Evolutionary conservation across 108 stramenopile species (phyloP).

Genomic region (Stephanodiscus minutulus): DNA sequence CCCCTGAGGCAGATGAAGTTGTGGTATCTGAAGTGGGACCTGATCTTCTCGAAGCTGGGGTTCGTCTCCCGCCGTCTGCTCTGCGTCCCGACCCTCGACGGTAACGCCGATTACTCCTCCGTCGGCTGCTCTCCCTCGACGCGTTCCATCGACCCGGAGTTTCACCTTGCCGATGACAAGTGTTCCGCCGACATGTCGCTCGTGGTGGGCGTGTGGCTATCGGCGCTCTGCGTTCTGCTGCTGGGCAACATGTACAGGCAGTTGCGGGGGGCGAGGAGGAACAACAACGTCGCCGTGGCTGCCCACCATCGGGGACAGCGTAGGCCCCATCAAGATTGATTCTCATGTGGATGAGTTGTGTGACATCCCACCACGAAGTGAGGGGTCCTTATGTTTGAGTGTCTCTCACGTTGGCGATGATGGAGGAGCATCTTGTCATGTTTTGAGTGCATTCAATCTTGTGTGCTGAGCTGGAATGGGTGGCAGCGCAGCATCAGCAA

Average conservation of each 20-base stretch:
- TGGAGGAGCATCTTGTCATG: too few relatives aligned
- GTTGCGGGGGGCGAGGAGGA: slow-evolving; percentile 54
- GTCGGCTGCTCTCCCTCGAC: slow-evolving; percentile 68
- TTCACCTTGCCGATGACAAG: slow-evolving; percentile 58
- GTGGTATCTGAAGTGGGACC: slow-evolving; percentile 55
- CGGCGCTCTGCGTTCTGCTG: slow-evolving; percentile 42
- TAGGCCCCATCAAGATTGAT: slow-evolving; percentile 31
- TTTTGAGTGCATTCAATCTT: too few relatives aligned
- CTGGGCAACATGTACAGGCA: slow-evolving; percentile 52
- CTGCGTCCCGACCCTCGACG: slow-evolving; percentile 29
- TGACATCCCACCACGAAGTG: too few relatives aligned
- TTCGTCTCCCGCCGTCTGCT: slow-evolving; percentile 23
- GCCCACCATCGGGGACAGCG: slow-evolving; percentile 44
- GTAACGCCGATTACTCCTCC: slow-evolving; percentile 23
- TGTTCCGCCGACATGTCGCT: slow-evolving; percentile 71
- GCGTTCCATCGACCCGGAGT: slow-evolving; percentile 65
- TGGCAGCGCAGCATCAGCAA: too few relatives aligned
- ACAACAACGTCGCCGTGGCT: slow-evolving; percentile 17
- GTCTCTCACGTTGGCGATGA: too few relatives aligned
- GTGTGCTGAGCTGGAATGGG: too few relatives aligned
- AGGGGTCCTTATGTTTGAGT: too few relatives aligned
- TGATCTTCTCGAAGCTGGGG: slow-evolving; percentile 28
- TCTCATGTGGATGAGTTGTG: neutral
- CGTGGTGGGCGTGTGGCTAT: slow-evolving; percentile 46
- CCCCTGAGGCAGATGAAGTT: slow-evolving; percentile 48